Base-by-base conservation (phyloP, 331 rosid species). In the Prunus yedoensis region DNA sequence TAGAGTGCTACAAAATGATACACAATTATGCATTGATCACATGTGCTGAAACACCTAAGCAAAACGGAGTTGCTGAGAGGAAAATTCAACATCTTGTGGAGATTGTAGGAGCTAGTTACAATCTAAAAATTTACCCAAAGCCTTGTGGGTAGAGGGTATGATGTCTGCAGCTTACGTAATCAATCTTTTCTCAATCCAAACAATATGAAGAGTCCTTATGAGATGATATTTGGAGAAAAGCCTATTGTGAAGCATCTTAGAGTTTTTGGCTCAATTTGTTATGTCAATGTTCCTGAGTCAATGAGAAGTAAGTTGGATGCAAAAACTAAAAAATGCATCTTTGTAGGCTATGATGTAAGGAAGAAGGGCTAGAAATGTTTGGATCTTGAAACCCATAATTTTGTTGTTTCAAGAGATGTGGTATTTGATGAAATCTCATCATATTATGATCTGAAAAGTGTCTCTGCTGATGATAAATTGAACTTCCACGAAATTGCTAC, bases 1-100 rank as follows among this genome's bases (percentile, higher is more conserved):
- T 2, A 27, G 3, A 27, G 28, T 27, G 28, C 28, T 27, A 27
- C 28, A 27, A 27, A 27, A 27, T 27, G 28, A 27, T 27, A 27
- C 3, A 27, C 28, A 27, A 27, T 2, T 27, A 27, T 2, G 28
- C 28, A 27, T 27, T 27, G 28, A 27, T 27, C 28, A 27, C 28
- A 27, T 52, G 67, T 53, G 77, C 78, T 73, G 77, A 77, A 5
- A 62, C 65, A 2, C 81, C 65, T 8, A 13, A 78, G 10, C 66
- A 62, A 16, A 78, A 78, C 17, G 35, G 67, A 18, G 59, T 78
- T 51, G 51, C 0, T 2, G 56, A 75, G 14, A 11, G 54, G 0
- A 75, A 75, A 14, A 20, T 75, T 0, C 16, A 14, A 11, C 56
- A 50, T 75, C 45, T 75, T 12, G 14, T 38, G 17, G 7, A 21